Evolutionary conservation across 352 stramenopile species (phyloP).

Genomic region (Globisporangium uncinulatum): DNA sequence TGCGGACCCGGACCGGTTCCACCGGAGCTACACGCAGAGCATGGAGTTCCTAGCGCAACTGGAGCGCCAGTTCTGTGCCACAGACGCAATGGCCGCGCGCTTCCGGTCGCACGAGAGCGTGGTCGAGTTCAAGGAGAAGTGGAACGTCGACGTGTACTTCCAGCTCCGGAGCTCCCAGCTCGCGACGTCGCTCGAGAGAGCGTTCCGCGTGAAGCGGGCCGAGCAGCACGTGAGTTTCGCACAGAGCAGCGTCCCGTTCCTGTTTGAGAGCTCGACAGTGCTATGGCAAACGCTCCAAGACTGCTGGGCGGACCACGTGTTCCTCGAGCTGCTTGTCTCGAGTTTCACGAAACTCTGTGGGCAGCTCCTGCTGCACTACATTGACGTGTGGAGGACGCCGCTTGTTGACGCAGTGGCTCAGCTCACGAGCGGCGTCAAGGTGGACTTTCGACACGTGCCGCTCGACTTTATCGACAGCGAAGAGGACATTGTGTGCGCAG

Average conservation of each 20-base stretch:
- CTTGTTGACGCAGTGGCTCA: constrained; percentile 35
- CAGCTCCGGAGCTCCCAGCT: constrained; percentile 65
- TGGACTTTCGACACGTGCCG: constrained; percentile 33
- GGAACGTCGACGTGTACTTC: constrained; percentile 88
- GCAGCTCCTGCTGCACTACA: constrained; percentile 61
- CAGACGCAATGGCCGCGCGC: constrained; percentile 43
- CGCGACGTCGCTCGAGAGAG: constrained; percentile 36
- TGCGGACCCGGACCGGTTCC: constrained; percentile 69
- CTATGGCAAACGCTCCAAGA: constrained; percentile 43
- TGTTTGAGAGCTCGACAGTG: constrained; percentile 45
- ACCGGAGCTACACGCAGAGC: constrained; percentile 76
- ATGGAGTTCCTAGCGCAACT: constrained; percentile 62
- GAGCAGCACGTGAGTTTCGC: constrained; percentile 11
- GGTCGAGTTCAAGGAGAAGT: constrained; percentile 81
- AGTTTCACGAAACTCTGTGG: constrained; percentile 69
- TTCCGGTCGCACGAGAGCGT: constrained; percentile 72
- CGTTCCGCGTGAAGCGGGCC: constrained; percentile 33
- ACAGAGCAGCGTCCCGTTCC: constrained; percentile 14
- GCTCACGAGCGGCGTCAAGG: constrained; percentile 39
- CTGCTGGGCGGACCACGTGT: constrained; percentile 58
- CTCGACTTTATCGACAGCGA: constrained; percentile 42
- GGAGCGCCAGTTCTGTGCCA: constrained; percentile 52
- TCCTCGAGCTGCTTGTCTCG: constrained; percentile 46
- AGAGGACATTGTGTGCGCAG: constrained; percentile 66
- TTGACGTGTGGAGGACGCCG: constrained; percentile 45